Percentiles rank a stretch among this genome's conserved stretches.
Conservation (phyloP, 768 basidiomycete species). For the Thelephora ganbajun region DNA sequence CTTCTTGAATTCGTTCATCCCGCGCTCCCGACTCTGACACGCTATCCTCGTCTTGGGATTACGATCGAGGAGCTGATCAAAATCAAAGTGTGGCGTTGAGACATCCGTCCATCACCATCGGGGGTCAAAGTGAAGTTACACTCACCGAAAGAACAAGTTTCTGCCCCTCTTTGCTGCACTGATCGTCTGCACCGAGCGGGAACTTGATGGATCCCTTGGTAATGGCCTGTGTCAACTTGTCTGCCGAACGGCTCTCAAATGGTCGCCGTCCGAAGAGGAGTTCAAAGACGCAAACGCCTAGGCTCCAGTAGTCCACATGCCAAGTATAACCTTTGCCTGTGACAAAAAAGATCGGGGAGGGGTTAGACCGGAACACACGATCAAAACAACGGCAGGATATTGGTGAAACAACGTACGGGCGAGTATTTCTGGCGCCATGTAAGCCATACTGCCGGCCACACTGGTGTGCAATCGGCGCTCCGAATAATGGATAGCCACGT, state of each 20-base stretch:
- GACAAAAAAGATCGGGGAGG: not conserved
- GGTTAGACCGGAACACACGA: not conserved
- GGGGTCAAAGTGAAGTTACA: slow-evolving; percentile 3
- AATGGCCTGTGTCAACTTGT: slow-evolving; percentile 81
- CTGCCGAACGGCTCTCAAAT: slow-evolving; percentile 81
- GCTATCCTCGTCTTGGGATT: slow-evolving; percentile 70
- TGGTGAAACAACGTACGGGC: slow-evolving; percentile 25
- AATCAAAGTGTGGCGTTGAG: not conserved
- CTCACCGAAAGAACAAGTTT: slow-evolving; percentile 54
- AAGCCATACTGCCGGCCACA: slow-evolving; percentile 97
- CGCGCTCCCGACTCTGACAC: slow-evolving; percentile 54
- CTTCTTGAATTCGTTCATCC: slow-evolving; percentile 60
- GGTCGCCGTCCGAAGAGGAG: slow-evolving; percentile 74
- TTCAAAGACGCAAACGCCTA: slow-evolving; percentile 84
- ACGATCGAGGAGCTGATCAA: slow-evolving; percentile 65
- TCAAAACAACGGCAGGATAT: not conserved
- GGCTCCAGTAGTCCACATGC: slow-evolving; percentile 92
- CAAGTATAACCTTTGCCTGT: slow-evolving; percentile 72
- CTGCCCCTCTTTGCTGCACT: slow-evolving; percentile 54
- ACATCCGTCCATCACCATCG: not conserved
- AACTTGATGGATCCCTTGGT: slow-evolving; percentile 65
- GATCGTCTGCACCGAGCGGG: slow-evolving; percentile 50
- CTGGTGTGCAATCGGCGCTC: slow-evolving; percentile 79
- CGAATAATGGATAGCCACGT: slow-evolving; percentile 96
- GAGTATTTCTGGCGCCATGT: slow-evolving; percentile 98